phyloP scores from a whole-genome alignment of 164 flowering plant genomes.

The Vitis rupestris region DNA sequence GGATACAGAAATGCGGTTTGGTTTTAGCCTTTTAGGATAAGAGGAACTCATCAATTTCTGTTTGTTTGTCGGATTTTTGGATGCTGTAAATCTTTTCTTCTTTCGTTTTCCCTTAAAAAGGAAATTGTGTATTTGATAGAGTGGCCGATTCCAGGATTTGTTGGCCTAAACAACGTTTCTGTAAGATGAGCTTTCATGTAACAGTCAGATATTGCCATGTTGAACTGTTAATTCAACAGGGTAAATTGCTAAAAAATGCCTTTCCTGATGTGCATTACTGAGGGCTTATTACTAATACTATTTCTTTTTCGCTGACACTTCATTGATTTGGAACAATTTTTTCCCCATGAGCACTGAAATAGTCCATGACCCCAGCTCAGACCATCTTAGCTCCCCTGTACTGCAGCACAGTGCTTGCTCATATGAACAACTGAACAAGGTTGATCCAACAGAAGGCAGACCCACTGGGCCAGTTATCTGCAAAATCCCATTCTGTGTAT shows the following conservation, averaged over 20 bases:
- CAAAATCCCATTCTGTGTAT: no score
- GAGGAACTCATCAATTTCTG: constrained; percentile 14
- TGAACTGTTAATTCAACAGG: no score
- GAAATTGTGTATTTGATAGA: constrained; percentile 4
- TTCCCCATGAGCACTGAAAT: no score
- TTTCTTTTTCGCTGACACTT: no score
- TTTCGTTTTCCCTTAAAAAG: background rate
- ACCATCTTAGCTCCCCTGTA: no score
- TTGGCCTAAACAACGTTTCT: background rate
- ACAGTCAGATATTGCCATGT: background rate
- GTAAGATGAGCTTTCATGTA: background rate
- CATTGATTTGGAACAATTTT: no score
- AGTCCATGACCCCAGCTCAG: no score
- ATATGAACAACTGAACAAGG: no score
- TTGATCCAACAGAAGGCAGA: no score
- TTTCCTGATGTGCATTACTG: background rate
- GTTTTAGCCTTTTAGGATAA: constrained; percentile 6
- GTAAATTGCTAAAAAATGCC: background rate
- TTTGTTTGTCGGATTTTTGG: constrained; percentile 2
- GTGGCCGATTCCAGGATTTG: background rate
- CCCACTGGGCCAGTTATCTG: no score
- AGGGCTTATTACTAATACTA: background rate
- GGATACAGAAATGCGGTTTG: constrained; percentile 2
- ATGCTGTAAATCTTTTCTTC: constrained; percentile 22
- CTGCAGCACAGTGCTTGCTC: no score